Conservation (phyloP, 225 moss, liverwort and hornwort genomes). For the Pleurozium schreberi region DNA sequence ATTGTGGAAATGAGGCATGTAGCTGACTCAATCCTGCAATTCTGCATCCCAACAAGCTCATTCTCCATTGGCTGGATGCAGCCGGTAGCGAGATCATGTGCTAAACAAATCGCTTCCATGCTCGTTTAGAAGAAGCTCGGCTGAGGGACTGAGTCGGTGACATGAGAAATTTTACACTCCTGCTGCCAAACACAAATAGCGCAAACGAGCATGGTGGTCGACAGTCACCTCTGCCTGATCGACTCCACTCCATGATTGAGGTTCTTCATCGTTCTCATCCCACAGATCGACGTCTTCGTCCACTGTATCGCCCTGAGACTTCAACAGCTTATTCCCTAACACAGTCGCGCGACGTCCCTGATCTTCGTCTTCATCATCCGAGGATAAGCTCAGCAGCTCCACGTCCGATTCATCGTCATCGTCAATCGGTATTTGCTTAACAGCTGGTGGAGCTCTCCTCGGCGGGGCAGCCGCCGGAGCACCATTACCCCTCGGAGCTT, state of each 20-base stretch:
- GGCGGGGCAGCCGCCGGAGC: constrained; percentile 10
- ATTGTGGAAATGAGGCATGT: background rate
- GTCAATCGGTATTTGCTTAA: constrained; percentile 37
- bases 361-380: constrained; percentile 82
- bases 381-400: constrained; percentile 93
- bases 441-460: constrained; percentile 30
- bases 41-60: background rate
- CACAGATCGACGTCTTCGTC: constrained; percentile 71
- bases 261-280: constrained; percentile 79
- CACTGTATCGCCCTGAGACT: constrained; percentile 3
- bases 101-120: background rate
- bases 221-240: constrained; percentile 71
- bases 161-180: background rate
- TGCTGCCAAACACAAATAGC: background rate
- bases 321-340: constrained; percentile 10
- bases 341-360: constrained; percentile 27
- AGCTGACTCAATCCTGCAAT: background rate
- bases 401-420: constrained; percentile 97
- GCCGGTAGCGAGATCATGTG: background rate
- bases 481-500: constrained; percentile 4
- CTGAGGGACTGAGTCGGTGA: background rate
- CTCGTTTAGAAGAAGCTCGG: background rate
- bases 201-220: background rate
- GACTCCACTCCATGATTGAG: constrained; percentile 64
- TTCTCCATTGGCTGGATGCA: background rate